Evolutionary conservation across 495 filamentous ascomycete species (phyloP).

Genomic region (Annulohypoxylon bovei): DNA sequence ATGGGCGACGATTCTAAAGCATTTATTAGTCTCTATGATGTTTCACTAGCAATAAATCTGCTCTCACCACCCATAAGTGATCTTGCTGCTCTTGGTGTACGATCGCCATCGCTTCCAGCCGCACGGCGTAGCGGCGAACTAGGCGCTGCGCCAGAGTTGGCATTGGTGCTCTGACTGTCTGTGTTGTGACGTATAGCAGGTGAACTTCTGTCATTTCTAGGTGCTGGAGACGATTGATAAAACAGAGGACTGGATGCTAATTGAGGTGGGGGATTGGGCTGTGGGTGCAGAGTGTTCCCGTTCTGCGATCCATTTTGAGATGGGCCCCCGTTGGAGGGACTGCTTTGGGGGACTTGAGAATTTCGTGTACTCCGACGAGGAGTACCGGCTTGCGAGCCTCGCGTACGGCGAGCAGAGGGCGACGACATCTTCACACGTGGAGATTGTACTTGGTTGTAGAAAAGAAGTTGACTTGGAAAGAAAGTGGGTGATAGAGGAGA

Average conservation of each 20-base stretch:
- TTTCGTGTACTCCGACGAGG: slow-evolving; percentile 62
- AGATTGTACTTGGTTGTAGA: neutral
- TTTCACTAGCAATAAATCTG: neutral
- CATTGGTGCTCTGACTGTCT: slow-evolving; percentile 65
- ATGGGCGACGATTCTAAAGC: slow-evolving; percentile 86
- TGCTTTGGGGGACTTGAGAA: slow-evolving; percentile 62
- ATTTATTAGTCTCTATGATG: slow-evolving; percentile 27
- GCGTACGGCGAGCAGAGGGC: slow-evolving; percentile 63
- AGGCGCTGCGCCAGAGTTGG: slow-evolving; percentile 62
- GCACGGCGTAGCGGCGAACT: slow-evolving; percentile 75
- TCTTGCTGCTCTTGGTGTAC: slow-evolving; percentile 75
- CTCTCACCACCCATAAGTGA: slow-evolving; percentile 70
- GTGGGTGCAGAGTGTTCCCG: slow-evolving; percentile 57
- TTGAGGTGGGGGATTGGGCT: slow-evolving; percentile 53
- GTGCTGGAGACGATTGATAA: slow-evolving; percentile 79
- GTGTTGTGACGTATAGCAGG: slow-evolving; percentile 64
- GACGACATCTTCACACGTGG: slow-evolving; percentile 64
- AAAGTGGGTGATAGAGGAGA: slow-evolving; percentile 17
- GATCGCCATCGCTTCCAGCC: slow-evolving; percentile 58
- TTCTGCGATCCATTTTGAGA: slow-evolving; percentile 55
- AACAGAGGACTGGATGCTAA: slow-evolving; percentile 83
- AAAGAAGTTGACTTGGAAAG: slow-evolving; percentile 18
- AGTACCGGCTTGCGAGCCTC: slow-evolving; percentile 66
- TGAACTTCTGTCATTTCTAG: slow-evolving; percentile 54
- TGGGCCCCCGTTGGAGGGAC: slow-evolving; percentile 59